Base-by-base conservation (phyloP, 768 basidiomycete species). In the Trametes elegans region DNA sequence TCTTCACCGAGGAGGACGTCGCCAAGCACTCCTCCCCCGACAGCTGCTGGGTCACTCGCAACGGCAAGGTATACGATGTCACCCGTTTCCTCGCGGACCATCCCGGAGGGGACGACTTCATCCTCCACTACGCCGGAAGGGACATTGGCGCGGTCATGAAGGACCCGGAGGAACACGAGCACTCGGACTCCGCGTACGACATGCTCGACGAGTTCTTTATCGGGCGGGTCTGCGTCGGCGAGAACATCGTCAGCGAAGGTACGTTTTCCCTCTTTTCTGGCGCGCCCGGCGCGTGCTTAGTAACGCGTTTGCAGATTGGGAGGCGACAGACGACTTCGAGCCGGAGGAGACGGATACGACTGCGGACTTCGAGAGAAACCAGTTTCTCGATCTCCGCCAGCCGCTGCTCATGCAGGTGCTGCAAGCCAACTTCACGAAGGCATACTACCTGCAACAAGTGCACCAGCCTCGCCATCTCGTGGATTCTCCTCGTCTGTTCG, bases 371-470 rank as follows among this genome's bases (percentile, higher is more conserved):
- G 85, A 85, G 69, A 90, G 88, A 73, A 93, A 89, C 68, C 79
- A 90, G 64, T 99, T 99, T 71, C 74, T 99, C 57, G 95, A 99
- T 70, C 80, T 99, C 19, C 79, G 83, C 57, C 84, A 86, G 67
- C 94, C 97, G 9, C 68, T 99, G 48, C 69, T 96, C 51, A 73
- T 76, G 69, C 97, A 99, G 71, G 82, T 99, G 57, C 94, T 89
- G 90, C 74, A 84, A 58, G 82, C 83, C 14, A 89, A 93, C 70
- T 97, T 90, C 66, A 91, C 90, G 67, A 99, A 99, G 77, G 83
- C 88, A 3, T 98, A 94, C 70, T 99, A 99, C 68, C 76, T 99
- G 45, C 82, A 92, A 64, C 97, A 99, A 70, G 91, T 99, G 0
- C 97, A 99, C 70, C 94, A 98, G 69, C 96, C 97, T 1, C 82